Percentiles rank a stretch among this genome's conserved stretches.
Evolutionary conservation across 768 basidiomycete genomes (phyloP).

Genomic region (Mycena vulgaris): DNA sequence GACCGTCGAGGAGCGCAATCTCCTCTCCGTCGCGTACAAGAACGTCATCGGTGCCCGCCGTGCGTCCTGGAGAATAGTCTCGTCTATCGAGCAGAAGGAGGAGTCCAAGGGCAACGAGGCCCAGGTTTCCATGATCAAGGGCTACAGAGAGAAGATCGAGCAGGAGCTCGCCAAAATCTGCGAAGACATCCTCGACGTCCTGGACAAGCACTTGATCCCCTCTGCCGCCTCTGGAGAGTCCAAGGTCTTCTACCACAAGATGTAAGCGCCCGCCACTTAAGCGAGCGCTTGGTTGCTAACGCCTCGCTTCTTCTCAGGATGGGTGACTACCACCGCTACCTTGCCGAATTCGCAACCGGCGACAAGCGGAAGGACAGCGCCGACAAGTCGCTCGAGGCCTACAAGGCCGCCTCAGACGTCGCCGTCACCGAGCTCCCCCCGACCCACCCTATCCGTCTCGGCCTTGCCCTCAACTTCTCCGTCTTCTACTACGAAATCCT

Average conservation of each 20-base stretch:
- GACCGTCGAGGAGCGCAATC: slow-evolving; percentile 98
- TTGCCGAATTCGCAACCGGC: slow-evolving; percentile 98
- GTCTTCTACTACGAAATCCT: slow-evolving; percentile 99
- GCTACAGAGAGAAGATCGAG: slow-evolving; percentile 98
- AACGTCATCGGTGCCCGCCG: slow-evolving; percentile 99
- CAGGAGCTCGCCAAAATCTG: slow-evolving; percentile 97
- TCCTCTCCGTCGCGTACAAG: slow-evolving; percentile 98
- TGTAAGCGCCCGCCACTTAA: slow-evolving; percentile 65
- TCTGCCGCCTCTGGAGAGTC: slow-evolving; percentile 97
- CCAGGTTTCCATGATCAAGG: slow-evolving; percentile 97
- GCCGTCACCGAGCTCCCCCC: slow-evolving; percentile 96
- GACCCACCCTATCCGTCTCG: slow-evolving; percentile 98
- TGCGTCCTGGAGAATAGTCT: slow-evolving; percentile 98
- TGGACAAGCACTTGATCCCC: slow-evolving; percentile 98
- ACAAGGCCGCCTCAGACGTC: slow-evolving; percentile 98
- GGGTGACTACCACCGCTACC: slow-evolving; percentile 99
- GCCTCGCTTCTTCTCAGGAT: slow-evolving; percentile 72
- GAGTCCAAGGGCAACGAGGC: slow-evolving; percentile 98
- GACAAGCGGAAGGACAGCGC: slow-evolving; percentile 98
- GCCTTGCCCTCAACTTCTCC: slow-evolving; percentile 98
- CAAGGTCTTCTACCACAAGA: slow-evolving; percentile 99
- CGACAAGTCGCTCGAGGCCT: slow-evolving; percentile 96
- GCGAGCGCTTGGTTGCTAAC: slow-evolving; percentile 38
- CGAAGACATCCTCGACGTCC: slow-evolving; percentile 97
- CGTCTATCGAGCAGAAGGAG: slow-evolving; percentile 99